A percentile compares a stretch with the other conserved stretches of the same genome.
These are phyloP conservation scores for Berkeleyomyces rouxiae DNA, from an alignment of 2,329 filamentous ascomycete genomes.

Conservation along the genomic window DNA sequence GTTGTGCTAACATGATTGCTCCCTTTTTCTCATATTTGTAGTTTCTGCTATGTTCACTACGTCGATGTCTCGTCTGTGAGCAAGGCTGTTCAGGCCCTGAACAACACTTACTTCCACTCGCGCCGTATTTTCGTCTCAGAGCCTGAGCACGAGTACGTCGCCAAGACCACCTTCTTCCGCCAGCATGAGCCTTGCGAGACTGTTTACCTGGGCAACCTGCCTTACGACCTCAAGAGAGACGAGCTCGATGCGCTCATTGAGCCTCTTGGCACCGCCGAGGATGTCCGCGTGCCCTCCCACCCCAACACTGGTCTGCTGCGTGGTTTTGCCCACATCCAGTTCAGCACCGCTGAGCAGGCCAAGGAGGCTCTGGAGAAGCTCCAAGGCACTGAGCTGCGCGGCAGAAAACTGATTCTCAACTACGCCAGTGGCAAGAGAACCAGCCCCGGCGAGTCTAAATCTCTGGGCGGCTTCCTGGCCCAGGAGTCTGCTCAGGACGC, in stretches of 20 bases:
- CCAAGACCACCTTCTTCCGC: neutral
- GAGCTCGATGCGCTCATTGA: constrained; percentile 68
- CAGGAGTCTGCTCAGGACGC: neutral
- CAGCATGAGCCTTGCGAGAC: constrained; percentile 23
- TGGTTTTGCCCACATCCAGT: constrained; percentile 76
- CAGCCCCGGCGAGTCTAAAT: neutral
- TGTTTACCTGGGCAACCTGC: constrained; percentile 72
- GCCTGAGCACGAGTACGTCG: constrained; percentile 2
- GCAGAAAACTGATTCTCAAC: constrained; percentile 48
- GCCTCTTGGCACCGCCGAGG: constrained; percentile 49
- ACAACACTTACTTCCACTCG: constrained; percentile 12
- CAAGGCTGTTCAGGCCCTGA: constrained; percentile 7
- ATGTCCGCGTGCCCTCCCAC: constrained; percentile 72
- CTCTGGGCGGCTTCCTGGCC: neutral
- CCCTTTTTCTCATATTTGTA: neutral
- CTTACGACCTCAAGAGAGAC: constrained; percentile 68
- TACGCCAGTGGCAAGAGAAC: constrained; percentile 27
- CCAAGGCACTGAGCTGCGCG: constrained; percentile 41
- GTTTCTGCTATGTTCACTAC: constrained; percentile 10
- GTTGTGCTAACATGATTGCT: neutral
- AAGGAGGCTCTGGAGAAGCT: constrained; percentile 40
- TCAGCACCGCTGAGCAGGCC: constrained; percentile 51
- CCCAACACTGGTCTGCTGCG: constrained; percentile 62
- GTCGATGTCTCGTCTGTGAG: constrained; percentile 1
- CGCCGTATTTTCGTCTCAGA: constrained; percentile 11